These are phyloP conservation scores for Cyberlindnera euphorbiae DNA, from an alignment of 805 yeast genomes.

Conservation along the genomic window DNA sequence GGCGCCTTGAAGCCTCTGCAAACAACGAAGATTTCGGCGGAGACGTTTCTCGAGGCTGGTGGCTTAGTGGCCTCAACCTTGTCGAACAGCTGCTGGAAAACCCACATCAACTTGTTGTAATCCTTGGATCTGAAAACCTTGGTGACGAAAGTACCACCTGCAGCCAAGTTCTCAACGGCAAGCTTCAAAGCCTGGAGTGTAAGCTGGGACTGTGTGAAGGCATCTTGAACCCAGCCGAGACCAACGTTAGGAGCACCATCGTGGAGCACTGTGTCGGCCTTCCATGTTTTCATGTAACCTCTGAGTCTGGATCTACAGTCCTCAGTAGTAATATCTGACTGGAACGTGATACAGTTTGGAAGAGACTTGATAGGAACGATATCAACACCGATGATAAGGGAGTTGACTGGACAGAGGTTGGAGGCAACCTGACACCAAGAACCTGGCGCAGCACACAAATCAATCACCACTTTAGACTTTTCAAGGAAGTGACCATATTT, in stretches of 20 bases:
- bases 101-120: constrained; percentile 96
- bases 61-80: constrained; percentile 99
- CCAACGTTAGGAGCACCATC: constrained; percentile 99
- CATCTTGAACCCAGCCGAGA: constrained; percentile 99
- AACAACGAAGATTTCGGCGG: constrained; percentile 98
- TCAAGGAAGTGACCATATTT: constrained; percentile 94
- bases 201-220: constrained; percentile 94
- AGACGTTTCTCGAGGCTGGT: constrained; percentile 97
- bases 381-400: constrained; percentile 97
- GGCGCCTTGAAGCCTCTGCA: constrained; percentile 97
- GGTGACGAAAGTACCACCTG: constrained; percentile 94
- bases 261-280: constrained; percentile 95
- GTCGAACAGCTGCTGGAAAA: constrained; percentile 90
- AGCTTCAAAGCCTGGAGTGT: constrained; percentile 89
- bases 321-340: constrained; percentile 95
- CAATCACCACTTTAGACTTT: constrained; percentile 92
- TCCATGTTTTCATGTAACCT: constrained; percentile 98
- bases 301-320: constrained; percentile 93
- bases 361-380: constrained; percentile 95
- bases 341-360: constrained; percentile 92
- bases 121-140: constrained; percentile 98
- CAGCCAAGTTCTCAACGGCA: constrained; percentile 87
- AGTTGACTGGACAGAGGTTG: constrained; percentile 85
- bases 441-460: constrained; percentile 98
- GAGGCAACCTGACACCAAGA: constrained; percentile 99